Percentiles rank a stretch among this genome's conserved stretches.
Evolutionary conservation across 2,329 filamentous ascomycete genomes (phyloP).

Genomic region (Bipolaris zeicola): DNA sequence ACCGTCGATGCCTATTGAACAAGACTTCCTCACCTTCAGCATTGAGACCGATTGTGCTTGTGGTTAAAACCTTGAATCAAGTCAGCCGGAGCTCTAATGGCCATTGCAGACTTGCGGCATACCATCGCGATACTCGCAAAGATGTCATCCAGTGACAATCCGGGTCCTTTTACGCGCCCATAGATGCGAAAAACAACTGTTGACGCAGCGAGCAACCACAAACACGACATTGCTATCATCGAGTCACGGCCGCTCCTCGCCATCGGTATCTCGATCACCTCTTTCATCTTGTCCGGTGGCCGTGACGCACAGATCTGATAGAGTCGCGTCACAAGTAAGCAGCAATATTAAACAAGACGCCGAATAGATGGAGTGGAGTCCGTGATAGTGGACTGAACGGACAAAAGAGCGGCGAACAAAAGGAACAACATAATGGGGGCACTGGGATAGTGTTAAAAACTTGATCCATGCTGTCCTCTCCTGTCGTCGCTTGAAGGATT

Average conservation of each 20-base stretch:
- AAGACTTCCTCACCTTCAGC: conserved; percentile 13
- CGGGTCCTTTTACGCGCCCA: conserved; percentile 24
- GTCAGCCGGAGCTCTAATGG: neutral
- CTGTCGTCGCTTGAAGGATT: neutral
- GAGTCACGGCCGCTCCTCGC: conserved; percentile 23
- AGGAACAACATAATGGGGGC: neutral
- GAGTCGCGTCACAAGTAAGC: neutral
- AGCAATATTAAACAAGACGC: neutral
- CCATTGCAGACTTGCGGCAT: neutral
- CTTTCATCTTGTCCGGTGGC: conserved; percentile 9
- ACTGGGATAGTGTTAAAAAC: conserved; percentile 2
- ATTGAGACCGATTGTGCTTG: conserved; percentile 27
- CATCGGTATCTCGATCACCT: conserved; percentile 21
- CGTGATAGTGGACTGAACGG: neutral
- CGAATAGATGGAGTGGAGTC: conserved; percentile 3
- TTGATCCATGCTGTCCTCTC: conserved; percentile 6
- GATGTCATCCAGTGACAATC: conserved; percentile 26
- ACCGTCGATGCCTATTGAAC: neutral
- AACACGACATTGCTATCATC: conserved; percentile 25
- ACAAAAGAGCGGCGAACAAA: neutral
- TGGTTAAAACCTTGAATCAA: conserved; percentile 15
- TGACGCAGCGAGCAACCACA: conserved; percentile 25
- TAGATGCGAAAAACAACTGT: conserved; percentile 19
- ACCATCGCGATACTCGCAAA: conserved; percentile 24
- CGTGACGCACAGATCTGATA: neutral